Base-by-base conservation (phyloP, 2,329 filamentous ascomycete genomes). In the Gaeumannomyces sp. region DNA sequence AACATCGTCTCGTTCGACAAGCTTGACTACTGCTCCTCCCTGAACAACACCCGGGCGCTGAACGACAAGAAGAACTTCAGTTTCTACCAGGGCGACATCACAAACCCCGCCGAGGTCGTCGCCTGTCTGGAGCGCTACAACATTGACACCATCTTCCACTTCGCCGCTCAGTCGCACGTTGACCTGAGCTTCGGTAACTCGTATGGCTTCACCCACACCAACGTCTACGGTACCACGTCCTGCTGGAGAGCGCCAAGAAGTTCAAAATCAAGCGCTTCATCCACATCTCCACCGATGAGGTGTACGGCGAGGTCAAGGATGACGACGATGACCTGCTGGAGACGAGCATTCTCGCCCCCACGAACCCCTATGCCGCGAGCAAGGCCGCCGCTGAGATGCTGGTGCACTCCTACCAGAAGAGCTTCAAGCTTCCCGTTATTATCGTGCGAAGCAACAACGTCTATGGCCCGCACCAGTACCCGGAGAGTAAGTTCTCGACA, bases 361-460 rank as follows among this genome's bases (percentile, higher is more conserved):
- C 91, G 27, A 95, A 94, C 71, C 91, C 91, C 19, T 93, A 93
- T 70, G 88, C 90, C 13, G 90, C 90, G 27, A 90, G 87, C 76
- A 93, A 93, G 76, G 90, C 90, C 3, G 90, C 90, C 1, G 90
- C 90, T 7, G 90, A 93, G 78, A 93, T 93, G 90, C 81, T 92
- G 72, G 90, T 94, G n/a, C 88, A 90, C 74, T 91, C 90, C n/a
- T 95, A 93, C 74, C 84, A 89, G 73, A 92, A 91, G 78, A 91
- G 88, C 75, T 93, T 93, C 80, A 89, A 90, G 74, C 81, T 95
- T 16, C 91, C 91, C 1, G 85, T 87, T 63, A 91, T 94, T 68
- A 91, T 93, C 70, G 89, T 93, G 33, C 83, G 91, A 62, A 89
- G 89, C 73, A 94, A 94, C 79, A 94, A 95, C 71, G 90, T 94